phyloP scores from a whole-genome alignment of 1,139 yeast species.

The Kazachstania sp. region DNA sequence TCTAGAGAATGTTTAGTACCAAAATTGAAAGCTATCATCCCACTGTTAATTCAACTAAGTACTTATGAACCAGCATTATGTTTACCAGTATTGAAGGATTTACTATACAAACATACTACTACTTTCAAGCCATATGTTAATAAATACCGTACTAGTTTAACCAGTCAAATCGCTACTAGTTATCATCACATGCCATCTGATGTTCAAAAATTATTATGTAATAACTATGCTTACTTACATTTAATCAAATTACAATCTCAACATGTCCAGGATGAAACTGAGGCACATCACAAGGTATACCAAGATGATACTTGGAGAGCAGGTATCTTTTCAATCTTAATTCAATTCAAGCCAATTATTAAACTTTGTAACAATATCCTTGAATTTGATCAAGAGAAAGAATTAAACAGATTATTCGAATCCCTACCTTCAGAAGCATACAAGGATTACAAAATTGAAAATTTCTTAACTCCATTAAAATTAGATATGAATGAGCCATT shows the following conservation, averaged over 20 bases:
- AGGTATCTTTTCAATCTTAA: slow-evolving; percentile 33
- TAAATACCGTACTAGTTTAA: slow-evolving; percentile 45
- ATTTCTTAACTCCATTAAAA: slow-evolving; percentile 40
- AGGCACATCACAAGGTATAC: slow-evolving; percentile 27
- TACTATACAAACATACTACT: slow-evolving; percentile 57
- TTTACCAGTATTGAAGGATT: slow-evolving; percentile 41
- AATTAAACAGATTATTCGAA: slow-evolving; percentile 32
- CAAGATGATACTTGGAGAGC: slow-evolving; percentile 43
- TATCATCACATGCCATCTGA: slow-evolving; percentile 34
- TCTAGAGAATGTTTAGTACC: slow-evolving; percentile 83
- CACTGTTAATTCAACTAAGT: slow-evolving; percentile 39
- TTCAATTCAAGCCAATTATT: slow-evolving; percentile 47
- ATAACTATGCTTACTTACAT: slow-evolving; percentile 54
- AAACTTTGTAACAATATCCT: slow-evolving; percentile 49
- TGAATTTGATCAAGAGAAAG: slow-evolving; percentile 48
- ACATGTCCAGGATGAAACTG: slow-evolving; percentile 34
- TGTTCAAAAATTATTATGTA: slow-evolving; percentile 39
- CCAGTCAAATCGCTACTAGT: slow-evolving; percentile 31
- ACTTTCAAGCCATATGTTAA: slow-evolving; percentile 74
- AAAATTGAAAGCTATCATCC: slow-evolving; percentile 54
- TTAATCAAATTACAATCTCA: slow-evolving; percentile 44
- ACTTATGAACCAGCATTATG: slow-evolving; percentile 34
- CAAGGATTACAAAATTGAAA: slow-evolving; percentile 16
- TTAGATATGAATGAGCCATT: slow-evolving; percentile 52
- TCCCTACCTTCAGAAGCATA: slow-evolving; percentile 29